Evolutionary conservation across 2,329 filamentous ascomycete genomes (phyloP), one percentile per base, ranked within the genome.

Genomic region (Pyricularia pennisetigena): DNA sequence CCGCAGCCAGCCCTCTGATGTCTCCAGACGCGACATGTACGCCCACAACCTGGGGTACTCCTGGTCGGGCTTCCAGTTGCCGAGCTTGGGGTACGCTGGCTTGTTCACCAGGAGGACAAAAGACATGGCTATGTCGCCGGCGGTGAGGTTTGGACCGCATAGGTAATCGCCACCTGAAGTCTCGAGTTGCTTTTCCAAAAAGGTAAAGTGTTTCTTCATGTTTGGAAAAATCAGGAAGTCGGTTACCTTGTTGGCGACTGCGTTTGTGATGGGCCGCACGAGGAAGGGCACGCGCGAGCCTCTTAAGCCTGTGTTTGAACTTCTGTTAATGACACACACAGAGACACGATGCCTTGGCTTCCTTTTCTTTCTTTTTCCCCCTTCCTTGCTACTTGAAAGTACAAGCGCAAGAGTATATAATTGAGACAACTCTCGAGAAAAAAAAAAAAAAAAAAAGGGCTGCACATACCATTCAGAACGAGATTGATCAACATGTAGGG

Each of bases 401-500:
- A 29, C 29, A 29, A 29, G 29, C 3, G 29, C 29, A 29, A 7
- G 7, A 29, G 29, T 29, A 7, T 29, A 7, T 6, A 20, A 16
- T 6, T 12, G 32, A 23, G 6, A 8, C 8, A 59, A 12, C 28
- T 67, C 61, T 16, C 29, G n/a, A n/a, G n/a, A n/a, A n/a, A 4
- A 20, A 62, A 62, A 62, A 26, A 28, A 23, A 35, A 49, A 57
- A 29, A 5, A 54, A 63, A 24, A 28, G 14, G 30, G 49, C 6
- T 7, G 12, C 3, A 78, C 81, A 69, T 75, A 85, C 83, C 76
- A 4, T 74, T 74, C 14, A 90, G 80, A 29, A 97, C 79, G 20
- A 95, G 75, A 16, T 82, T 79, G 70, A 92, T 78, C 0, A 94
- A 78, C 70, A 95, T 76, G 65, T 88, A 81, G 0, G 87, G 85